Base-by-base conservation (phyloP, 306 rosid genomes). In the Abrus pulchellus region DNA sequence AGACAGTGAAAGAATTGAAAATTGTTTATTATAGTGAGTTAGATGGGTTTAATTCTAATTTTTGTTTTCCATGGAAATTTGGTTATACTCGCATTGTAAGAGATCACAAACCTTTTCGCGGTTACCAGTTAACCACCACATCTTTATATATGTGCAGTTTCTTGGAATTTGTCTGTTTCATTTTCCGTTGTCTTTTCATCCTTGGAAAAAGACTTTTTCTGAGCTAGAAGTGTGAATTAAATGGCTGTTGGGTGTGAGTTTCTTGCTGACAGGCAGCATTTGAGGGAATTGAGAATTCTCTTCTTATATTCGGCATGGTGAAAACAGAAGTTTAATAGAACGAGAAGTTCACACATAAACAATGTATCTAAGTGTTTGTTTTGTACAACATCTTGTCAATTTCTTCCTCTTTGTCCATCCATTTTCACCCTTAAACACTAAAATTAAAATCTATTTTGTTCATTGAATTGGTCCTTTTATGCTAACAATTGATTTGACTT, bases 401-500 rank as follows among this genome's bases (percentile, higher is more conserved):
- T 70, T 50, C 55, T 9, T 45, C 9, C 27, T 44, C 40, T 20
- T 20, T 45, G 10, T 34, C n/a, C 27, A 10, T 68, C 44, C 10
- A 5, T 68, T 30, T 20, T 20, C 20, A 20, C 20, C 20, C 20
- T 20, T 20, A 20, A 20, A 20, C 20, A 20, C 20, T 20, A 20
- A 20, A 20, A 20, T 20, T 20, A 20, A 20, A 20, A 20, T 20
- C 20, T 20, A 20, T 0, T 20, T 49, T 69, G 13, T 69, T 32
- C 6, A 41, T 47, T 62, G 38, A 62, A 61, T 33, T 45, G 10
- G 29, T 20, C 38, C 3, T 48, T 47, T 48, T 14, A 3, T 13
- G 5, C 14, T 53, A n/a, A 68, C 59, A 66, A 9, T 66, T 55
- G 59, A 55, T 56, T 78, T 78, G 55, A n/a, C 48, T 54, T 78